A percentile compares a stretch with the other conserved stretches of the same genome.
Evolutionary conservation across 73 alveolate species (phyloP).

Genomic region (Stentor roeselii): DNA sequence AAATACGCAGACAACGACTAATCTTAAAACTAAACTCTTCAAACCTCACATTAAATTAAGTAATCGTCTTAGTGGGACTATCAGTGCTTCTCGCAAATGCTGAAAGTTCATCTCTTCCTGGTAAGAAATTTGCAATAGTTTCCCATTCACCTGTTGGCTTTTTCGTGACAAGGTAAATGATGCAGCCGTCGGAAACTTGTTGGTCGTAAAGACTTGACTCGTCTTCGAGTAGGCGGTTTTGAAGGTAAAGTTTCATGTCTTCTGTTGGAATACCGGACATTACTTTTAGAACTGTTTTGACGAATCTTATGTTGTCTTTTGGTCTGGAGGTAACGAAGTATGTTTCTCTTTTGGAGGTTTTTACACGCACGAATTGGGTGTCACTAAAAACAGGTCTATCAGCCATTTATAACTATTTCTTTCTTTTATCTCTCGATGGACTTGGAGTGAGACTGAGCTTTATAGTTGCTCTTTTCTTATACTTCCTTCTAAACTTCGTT

Average conservation of each 20-base stretch:
- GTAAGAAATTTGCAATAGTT: background rate
- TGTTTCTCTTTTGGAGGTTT: constrained; percentile 13
- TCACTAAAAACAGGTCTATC: background rate
- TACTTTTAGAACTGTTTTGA: background rate
- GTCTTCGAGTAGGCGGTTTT: constrained; percentile 22
- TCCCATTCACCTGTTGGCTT: constrained; percentile 14
- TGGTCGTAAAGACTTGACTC: constrained; percentile 2
- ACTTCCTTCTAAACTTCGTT: too few species aligned
- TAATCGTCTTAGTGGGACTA: background rate
- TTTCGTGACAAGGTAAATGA: background rate
- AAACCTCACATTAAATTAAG: background rate
- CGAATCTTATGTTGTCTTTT: background rate
- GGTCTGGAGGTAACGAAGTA: constrained; percentile 10
- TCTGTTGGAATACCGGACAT: constrained; percentile 20
- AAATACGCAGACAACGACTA: too few species aligned
- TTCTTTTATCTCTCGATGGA: too few species aligned
- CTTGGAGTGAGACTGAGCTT: too few species aligned
- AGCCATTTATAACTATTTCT: constrained; percentile 13
- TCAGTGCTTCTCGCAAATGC: background rate
- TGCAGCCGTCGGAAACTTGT: background rate
- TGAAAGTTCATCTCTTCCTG: background rate
- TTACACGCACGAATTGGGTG: constrained; percentile 20
- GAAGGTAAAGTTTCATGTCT: constrained; percentile 25
- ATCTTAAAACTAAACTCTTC: background rate
- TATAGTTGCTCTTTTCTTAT: too few species aligned